Percentiles rank a stretch among this genome's conserved stretches.
These are phyloP conservation scores for Puccinellia tenuiflora DNA, from an alignment of 176 grass and related monocot species.

Conservation along the genomic window DNA sequence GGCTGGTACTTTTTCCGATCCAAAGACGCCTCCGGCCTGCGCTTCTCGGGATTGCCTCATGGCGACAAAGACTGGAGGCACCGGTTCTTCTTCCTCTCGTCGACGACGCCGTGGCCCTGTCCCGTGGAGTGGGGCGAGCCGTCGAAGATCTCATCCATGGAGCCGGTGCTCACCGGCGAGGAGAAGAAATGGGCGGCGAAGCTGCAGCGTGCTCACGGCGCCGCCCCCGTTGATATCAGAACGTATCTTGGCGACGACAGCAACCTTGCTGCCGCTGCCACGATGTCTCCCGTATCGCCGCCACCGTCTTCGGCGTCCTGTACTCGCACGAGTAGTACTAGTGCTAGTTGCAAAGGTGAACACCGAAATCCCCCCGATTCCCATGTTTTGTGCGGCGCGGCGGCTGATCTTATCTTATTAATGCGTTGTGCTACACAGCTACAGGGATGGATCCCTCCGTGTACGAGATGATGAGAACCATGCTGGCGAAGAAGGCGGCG, in stretches of 20 bases:
- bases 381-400: background rate
- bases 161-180: background rate
- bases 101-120: background rate
- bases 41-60: background rate
- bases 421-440: no score
- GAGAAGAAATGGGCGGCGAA: background rate
- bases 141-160: background rate
- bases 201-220: background rate
- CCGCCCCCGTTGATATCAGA: background rate
- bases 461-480: background rate
- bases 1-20: background rate
- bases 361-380: background rate
- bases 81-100: background rate
- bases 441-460: background rate
- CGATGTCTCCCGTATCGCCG: background rate
- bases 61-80: background rate
- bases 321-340: background rate
- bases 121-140: background rate
- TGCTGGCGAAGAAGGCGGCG: background rate
- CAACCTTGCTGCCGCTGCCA: background rate
- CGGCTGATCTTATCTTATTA: background rate
- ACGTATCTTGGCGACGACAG: background rate
- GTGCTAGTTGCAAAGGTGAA: background rate
- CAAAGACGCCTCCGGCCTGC: background rate
- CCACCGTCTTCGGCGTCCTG: background rate